These are phyloP conservation scores for Eutypella sp. DNA, from an alignment of 2,329 filamentous ascomycete genomes.

Conservation along the genomic window DNA sequence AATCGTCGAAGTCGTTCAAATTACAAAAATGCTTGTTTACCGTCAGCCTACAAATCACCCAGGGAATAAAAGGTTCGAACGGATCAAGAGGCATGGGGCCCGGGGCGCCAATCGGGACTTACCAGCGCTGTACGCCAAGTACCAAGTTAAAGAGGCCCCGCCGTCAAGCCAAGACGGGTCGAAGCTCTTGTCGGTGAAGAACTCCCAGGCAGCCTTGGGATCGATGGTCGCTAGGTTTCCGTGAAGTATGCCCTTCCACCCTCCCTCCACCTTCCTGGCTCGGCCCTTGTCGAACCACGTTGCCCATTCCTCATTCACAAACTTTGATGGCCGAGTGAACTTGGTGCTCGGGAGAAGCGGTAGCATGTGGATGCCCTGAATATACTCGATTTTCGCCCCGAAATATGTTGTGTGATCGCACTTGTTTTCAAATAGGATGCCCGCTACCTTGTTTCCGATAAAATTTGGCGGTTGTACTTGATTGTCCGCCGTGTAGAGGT, in stretches of 20 bases:
- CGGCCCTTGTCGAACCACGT: slow-evolving; percentile 67
- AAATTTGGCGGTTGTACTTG: slow-evolving; percentile 68
- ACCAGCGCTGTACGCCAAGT: slow-evolving; percentile 74
- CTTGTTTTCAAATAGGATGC: slow-evolving; percentile 89
- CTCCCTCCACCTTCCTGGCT: slow-evolving; percentile 60
- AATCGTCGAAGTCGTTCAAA: not conserved
- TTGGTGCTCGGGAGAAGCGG: slow-evolving; percentile 59
- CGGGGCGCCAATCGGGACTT: slow-evolving; percentile 31
- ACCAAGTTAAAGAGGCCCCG: slow-evolving; percentile 81
- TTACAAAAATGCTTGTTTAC: not conserved
- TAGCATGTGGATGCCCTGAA: slow-evolving; percentile 71
- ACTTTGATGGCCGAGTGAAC: slow-evolving; percentile 60
- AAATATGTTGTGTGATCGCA: slow-evolving; percentile 92
- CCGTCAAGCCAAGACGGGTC: slow-evolving; percentile 69
- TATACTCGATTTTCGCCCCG: slow-evolving; percentile 64
- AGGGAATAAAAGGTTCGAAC: not conserved
- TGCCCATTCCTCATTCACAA: slow-evolving; percentile 80
- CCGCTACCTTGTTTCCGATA: slow-evolving; percentile 68
- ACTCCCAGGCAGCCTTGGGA: slow-evolving; percentile 63
- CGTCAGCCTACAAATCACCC: not conserved
- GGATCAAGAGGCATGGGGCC: not conserved
- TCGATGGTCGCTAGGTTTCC: slow-evolving; percentile 78
- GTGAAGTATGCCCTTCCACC: slow-evolving; percentile 82
- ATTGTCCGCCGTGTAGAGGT: slow-evolving; percentile 71
- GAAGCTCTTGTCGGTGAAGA: slow-evolving; percentile 66